A percentile compares a stretch with the other conserved stretches of the same genome.
Conservation (phyloP, 139 green algal genomes). For the Zygnema circumcarinatum region DNA sequence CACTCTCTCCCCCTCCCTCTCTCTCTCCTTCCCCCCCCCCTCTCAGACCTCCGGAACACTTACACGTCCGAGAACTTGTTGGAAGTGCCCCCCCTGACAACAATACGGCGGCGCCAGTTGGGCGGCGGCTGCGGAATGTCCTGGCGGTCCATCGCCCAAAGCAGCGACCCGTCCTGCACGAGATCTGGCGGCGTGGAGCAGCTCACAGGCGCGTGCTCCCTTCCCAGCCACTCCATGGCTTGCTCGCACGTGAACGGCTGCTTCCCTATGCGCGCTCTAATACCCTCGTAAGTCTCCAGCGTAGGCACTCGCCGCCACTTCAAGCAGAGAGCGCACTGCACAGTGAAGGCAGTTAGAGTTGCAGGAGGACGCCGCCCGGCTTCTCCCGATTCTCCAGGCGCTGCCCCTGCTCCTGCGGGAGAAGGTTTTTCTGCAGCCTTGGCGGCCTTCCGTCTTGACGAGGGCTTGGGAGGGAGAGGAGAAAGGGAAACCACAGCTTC, state of each 20-base stretch:
- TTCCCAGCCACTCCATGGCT: conserved; percentile 13
- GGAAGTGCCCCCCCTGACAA: conserved; percentile 22
- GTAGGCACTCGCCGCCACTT: conserved; percentile 43
- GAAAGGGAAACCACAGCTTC: not conserved
- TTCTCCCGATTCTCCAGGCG: not conserved
- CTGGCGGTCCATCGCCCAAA: conserved; percentile 46
- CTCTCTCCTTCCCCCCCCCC: not conserved
- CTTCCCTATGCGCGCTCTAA: conserved; percentile 11
- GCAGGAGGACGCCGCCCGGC: not conserved
- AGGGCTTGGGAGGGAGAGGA: not conserved
- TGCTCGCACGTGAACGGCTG: conserved; percentile 41
- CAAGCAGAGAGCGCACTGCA: conserved; percentile 37
- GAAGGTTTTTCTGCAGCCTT: not conserved
- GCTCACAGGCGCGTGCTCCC: not conserved
- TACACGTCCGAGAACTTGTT: conserved; percentile 46
- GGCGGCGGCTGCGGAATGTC: conserved; percentile 45
- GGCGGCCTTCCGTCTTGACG: conserved; percentile 4
- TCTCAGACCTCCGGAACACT: not conserved
- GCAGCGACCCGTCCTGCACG: conserved; percentile 30
- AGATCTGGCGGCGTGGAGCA: conserved; percentile 13
- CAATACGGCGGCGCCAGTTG: conserved; percentile 36
- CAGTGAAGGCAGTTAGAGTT: conserved; percentile 34
- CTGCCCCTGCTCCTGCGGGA: not conserved
- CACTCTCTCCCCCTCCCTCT: not conserved
- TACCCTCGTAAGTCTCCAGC: conserved; percentile 34